Evolutionary conservation across 305 asterid species (phyloP).

Genomic region (Fraxinus dipetala): DNA sequence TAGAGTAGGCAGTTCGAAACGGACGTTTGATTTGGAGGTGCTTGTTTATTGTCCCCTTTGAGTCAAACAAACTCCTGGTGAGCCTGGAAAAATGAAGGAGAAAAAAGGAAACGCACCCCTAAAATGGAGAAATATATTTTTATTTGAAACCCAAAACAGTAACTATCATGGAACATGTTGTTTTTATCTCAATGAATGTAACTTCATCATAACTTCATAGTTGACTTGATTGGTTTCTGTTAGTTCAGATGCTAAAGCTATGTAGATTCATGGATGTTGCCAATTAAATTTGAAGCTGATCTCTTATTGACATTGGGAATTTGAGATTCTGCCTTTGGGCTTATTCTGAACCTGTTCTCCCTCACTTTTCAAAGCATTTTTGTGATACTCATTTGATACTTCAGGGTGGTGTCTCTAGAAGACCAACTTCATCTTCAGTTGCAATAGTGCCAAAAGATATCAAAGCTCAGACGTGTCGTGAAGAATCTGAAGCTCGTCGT

Average conservation of each 20-base stretch:
- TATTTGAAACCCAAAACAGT: neutral
- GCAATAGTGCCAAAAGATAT: slow-evolving; percentile 32
- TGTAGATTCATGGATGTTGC: neutral
- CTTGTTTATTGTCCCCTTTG: neutral
- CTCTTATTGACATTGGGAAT: slow-evolving; percentile 14
- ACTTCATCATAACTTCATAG: neutral
- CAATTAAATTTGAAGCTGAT: neutral
- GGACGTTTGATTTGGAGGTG: neutral
- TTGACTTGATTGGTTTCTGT: slow-evolving; percentile 9
- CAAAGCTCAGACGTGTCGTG: slow-evolving; percentile 34
- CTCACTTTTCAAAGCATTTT: slow-evolving; percentile 14
- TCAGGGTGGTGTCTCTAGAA: slow-evolving; percentile 46
- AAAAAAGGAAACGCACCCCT: neutral
- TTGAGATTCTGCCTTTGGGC: slow-evolving; percentile 19
- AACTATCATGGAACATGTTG: neutral
- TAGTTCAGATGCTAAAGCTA: slow-evolving; percentile 4
- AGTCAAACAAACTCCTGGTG: neutral
- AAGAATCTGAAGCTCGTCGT: slow-evolving; percentile 35
- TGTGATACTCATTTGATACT: slow-evolving; percentile 20
- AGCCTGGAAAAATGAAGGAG: neutral
- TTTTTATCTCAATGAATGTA: slow-evolving; percentile 2
- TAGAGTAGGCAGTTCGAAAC: neutral
- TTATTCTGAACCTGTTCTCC: slow-evolving; percentile 8
- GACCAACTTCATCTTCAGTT: slow-evolving; percentile 32
- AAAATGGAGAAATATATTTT: neutral